Percentiles rank a stretch among this genome's conserved stretches.
phyloP scores from a whole-genome alignment of 2,329 filamentous ascomycete genomes.

The Clarireedia paspali region DNA sequence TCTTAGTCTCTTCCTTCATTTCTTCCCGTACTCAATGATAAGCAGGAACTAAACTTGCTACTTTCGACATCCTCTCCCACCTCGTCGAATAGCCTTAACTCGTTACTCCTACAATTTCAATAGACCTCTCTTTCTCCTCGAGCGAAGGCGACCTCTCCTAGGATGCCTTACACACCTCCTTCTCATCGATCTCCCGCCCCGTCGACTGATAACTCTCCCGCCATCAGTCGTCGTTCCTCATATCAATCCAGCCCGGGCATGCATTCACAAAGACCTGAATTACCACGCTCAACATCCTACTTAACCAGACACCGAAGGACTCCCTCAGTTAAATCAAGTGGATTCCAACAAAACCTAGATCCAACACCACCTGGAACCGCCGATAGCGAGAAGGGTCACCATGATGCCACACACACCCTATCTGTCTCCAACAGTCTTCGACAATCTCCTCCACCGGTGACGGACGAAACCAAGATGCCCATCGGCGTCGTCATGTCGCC shows the following conservation, averaged over 20 bases:
- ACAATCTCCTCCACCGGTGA: slow-evolving; percentile 77
- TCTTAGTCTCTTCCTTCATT: slow-evolving; percentile 1
- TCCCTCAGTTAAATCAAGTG: slow-evolving; percentile 35
- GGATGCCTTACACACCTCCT: slow-evolving; percentile 87
- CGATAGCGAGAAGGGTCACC: slow-evolving; percentile 22
- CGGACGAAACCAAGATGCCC: slow-evolving; percentile 65
- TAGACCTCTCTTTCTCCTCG: slow-evolving; percentile 1
- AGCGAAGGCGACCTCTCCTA: slow-evolving; percentile 2
- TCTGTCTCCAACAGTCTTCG: slow-evolving; percentile 54
- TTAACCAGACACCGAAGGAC: slow-evolving; percentile 56
- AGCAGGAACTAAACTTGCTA: slow-evolving; percentile 16
- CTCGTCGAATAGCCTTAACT: slow-evolving; percentile 16
- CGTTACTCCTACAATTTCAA: neutral
- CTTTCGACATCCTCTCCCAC: slow-evolving; percentile 8
- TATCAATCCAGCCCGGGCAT: slow-evolving; percentile 36
- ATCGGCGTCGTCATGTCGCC: slow-evolving; percentile 83
- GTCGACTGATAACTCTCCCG: slow-evolving; percentile 49
- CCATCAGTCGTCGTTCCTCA: slow-evolving; percentile 51
- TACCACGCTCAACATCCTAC: slow-evolving; percentile 60
- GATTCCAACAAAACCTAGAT: slow-evolving; percentile 26
- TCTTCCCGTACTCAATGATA: slow-evolving; percentile 15
- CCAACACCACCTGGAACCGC: slow-evolving; percentile 23
- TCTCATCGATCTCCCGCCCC: slow-evolving; percentile 56
- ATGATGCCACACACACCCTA: slow-evolving; percentile 24
- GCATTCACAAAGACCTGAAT: slow-evolving; percentile 37